Conservation (phyloP, 176 grass and related monocot species). For the Rhynchospora tenuis region DNA sequence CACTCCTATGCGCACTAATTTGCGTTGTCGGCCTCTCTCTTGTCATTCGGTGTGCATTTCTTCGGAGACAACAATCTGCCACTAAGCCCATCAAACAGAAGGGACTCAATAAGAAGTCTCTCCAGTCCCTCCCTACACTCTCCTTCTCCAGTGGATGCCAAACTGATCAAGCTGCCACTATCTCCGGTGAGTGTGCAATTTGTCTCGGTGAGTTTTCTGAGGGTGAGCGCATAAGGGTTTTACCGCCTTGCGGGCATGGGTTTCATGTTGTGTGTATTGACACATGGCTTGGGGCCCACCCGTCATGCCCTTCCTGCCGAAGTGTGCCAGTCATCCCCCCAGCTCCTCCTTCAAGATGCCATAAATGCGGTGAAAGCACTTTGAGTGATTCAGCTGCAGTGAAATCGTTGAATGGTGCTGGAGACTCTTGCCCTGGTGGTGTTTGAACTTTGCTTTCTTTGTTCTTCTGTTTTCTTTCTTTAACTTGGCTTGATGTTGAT, state of each 20-base stretch:
- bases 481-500: constrained; percentile 9
- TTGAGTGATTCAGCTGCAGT: not conserved
- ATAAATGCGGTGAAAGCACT: constrained; percentile 36
- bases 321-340: not conserved
- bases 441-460: constrained; percentile 21
- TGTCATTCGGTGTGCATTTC: constrained; percentile 51
- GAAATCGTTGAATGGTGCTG: not conserved
- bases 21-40: constrained; percentile 57
- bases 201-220: constrained; percentile 44
- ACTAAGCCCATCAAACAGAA: not conserved
- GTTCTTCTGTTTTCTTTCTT: constrained; percentile 1
- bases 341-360: constrained; percentile 16
- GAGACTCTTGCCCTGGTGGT: not conserved
- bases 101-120: constrained; percentile 53
- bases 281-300: constrained; percentile 37
- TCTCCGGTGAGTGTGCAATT: constrained; percentile 33
- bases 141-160: constrained; percentile 12
- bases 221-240: constrained; percentile 45
- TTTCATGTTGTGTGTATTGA: constrained; percentile 57
- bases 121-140: constrained; percentile 47
- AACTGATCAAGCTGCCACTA: not conserved
- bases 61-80: not conserved
- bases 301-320: constrained; percentile 54
- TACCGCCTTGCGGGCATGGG: constrained; percentile 46
- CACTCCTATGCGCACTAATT: constrained; percentile 56